Conservation (phyloP, 148 eudicot species). For the Simmondsia chinensis region DNA sequence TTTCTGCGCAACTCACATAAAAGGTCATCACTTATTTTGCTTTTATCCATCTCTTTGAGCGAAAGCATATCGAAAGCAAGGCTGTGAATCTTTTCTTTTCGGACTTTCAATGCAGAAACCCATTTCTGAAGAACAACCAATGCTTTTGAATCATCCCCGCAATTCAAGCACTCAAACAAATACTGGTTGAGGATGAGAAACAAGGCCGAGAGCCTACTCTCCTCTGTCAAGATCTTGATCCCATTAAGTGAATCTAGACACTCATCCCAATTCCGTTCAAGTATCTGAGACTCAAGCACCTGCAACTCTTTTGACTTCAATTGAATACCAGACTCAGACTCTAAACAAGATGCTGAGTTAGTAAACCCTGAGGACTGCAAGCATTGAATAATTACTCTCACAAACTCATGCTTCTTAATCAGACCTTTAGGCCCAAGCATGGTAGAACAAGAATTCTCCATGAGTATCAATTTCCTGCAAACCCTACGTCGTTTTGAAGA, state of each 20-base stretch:
- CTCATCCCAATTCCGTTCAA: conserved; percentile 54
- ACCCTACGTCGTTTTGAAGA: conserved; percentile 22
- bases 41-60: conserved; percentile 24
- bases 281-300: conserved; percentile 41
- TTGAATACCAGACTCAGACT: conserved; percentile 57
- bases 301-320: conserved; percentile 46
- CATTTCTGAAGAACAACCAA: conserved; percentile 46
- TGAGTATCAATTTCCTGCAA: conserved; percentile 14
- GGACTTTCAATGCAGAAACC: conserved; percentile 38
- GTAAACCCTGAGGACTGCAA: conserved; percentile 55
- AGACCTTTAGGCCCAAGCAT: conserved; percentile 45
- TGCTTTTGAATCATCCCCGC: conserved; percentile 50
- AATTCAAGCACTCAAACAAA: conserved; percentile 46
- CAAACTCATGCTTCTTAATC: conserved; percentile 68
- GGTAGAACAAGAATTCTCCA: conserved; percentile 31
- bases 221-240: conserved; percentile 45
- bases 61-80: conserved; percentile 57
- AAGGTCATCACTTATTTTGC: conserved; percentile 18
- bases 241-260: conserved; percentile 35
- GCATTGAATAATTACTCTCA: conserved; percentile 67
- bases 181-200: conserved; percentile 50
- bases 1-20: conserved; percentile 30
- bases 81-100: conserved; percentile 49
- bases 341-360: conserved; percentile 67
- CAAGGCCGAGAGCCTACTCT: conserved; percentile 50